phyloP scores from a whole-genome alignment of 73 alveolate genomes.

The Stentor roeselii region DNA sequence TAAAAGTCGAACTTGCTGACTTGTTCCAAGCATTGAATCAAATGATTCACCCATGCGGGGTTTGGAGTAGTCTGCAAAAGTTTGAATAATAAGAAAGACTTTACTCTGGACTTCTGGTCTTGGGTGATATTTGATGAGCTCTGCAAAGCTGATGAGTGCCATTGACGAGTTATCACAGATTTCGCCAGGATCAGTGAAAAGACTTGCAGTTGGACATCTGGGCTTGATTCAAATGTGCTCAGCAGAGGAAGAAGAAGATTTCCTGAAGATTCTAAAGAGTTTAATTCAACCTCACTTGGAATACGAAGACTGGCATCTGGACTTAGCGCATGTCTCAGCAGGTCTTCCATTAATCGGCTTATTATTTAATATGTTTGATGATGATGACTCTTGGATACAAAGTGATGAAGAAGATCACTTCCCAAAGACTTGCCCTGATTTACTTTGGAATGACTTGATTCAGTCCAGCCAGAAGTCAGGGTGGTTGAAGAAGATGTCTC shows the following conservation, averaged over 20 bases:
- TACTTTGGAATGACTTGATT: too few species aligned
- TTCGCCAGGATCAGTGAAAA: neutral
- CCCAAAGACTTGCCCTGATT: neutral
- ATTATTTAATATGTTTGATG: neutral
- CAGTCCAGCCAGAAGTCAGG: neutral
- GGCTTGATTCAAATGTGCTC: neutral
- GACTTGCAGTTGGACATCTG: neutral
- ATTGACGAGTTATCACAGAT: neutral
- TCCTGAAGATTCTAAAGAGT: neutral
- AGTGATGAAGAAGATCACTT: neutral
- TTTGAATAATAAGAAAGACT: neutral
- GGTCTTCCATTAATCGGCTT: neutral
- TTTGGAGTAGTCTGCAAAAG: neutral
- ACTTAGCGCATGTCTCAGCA: neutral
- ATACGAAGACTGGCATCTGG: neutral
- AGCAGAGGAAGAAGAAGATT: neutral
- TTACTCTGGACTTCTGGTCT: too few species aligned
- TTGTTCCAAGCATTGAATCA: neutral
- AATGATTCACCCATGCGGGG: neutral
- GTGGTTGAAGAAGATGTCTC: neutral
- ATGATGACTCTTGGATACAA: neutral
- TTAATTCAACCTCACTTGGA: neutral
- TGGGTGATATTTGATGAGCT: neutral
- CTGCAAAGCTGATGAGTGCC: neutral
- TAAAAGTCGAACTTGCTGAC: neutral